These are phyloP conservation scores for Oryza longistaminata DNA, from an alignment of 176 grass and related monocot species.

Conservation along the genomic window DNA sequence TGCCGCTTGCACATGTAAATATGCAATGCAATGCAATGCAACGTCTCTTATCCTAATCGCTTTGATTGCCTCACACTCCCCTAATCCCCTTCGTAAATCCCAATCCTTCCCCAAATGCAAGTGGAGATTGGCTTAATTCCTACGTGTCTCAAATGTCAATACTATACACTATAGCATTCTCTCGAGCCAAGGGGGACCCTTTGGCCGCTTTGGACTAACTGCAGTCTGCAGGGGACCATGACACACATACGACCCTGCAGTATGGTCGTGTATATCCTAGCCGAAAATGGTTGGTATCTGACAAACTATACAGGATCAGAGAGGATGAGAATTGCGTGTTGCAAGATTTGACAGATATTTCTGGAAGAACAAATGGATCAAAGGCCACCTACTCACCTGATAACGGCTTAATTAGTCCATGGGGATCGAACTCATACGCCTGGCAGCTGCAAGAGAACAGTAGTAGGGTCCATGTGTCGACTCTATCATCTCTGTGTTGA, in stretches of 20 bases:
- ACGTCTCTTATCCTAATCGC: background rate
- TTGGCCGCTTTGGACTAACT: background rate
- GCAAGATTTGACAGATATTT: conserved; percentile 30
- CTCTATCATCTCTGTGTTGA: background rate
- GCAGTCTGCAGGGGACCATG: conserved; percentile 6
- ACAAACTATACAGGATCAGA: background rate
- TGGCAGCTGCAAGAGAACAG: background rate
- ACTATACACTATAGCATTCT: background rate
- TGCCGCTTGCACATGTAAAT: conserved; percentile 18
- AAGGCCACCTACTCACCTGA: background rate
- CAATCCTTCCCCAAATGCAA: background rate
- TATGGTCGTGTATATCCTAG: background rate
- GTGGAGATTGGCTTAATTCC: background rate
- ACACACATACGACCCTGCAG: background rate
- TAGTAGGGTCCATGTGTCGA: background rate
- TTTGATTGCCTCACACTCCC: background rate
- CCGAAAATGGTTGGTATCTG: conserved; percentile 30
- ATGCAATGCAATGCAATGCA: background rate
- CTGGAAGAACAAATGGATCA: background rate
- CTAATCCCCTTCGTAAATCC: background rate
- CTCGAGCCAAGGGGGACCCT: background rate
- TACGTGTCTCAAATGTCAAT: background rate
- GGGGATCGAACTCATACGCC: conserved; percentile 12
- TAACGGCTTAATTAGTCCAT: background rate
- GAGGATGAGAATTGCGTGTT: background rate